These are phyloP conservation scores for Nicotiana undulata DNA, from an alignment of 257 asterid genomes.

Conservation along the genomic window DNA sequence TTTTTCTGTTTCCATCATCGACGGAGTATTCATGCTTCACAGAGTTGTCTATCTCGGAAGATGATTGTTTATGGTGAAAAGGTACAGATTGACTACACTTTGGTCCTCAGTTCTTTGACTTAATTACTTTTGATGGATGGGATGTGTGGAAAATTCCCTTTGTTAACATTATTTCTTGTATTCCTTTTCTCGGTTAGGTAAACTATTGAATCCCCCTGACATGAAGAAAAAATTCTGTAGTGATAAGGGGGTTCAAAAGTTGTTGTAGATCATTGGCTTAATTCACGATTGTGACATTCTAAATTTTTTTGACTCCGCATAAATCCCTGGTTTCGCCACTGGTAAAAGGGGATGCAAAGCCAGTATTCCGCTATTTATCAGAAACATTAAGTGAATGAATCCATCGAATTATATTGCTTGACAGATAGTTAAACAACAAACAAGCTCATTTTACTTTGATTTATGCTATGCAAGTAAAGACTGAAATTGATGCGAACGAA, in stretches of 20 bases:
- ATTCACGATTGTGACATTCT: too few species aligned
- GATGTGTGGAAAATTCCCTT: not conserved
- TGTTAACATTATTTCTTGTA: too few species aligned
- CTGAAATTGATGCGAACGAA: not conserved
- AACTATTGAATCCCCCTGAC: too few species aligned
- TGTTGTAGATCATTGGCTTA: too few species aligned
- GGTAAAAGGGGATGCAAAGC: not conserved
- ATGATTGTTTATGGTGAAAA: slow-evolving; percentile 48
- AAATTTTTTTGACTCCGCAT: too few species aligned
- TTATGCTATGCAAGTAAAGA: not conserved
- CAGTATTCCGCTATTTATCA: not conserved
- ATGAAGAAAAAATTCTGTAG: too few species aligned
- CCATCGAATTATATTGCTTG: not conserved
- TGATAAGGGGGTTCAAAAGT: too few species aligned
- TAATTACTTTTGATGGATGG: not conserved
- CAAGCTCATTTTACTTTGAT: not conserved
- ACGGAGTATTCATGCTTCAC: slow-evolving; percentile 2
- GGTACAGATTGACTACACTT: slow-evolving; percentile 23
- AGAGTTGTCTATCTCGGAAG: slow-evolving; percentile 24
- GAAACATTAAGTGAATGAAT: not conserved
- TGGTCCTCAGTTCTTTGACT: not conserved
- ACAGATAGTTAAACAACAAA: not conserved
- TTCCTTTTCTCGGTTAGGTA: too few species aligned
- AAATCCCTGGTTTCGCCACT: too few species aligned
- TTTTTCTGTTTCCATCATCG: not conserved